Evolutionary conservation across 305 asterid genomes (phyloP), one percentile per base, ranked within the genome.

Genomic region (Caryopteris hybrid): DNA sequence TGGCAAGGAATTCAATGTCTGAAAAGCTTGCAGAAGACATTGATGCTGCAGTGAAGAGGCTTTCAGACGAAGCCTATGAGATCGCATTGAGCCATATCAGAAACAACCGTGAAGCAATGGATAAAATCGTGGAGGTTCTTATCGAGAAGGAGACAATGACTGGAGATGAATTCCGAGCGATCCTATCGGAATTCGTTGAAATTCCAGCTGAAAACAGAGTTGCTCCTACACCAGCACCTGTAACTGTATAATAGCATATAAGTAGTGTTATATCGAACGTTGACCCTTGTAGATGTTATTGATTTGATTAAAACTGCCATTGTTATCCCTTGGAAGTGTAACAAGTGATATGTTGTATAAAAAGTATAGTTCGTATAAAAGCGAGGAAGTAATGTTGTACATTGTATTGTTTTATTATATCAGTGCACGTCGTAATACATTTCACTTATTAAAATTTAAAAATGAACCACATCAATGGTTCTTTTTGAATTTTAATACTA

Each of bases 1-100:
- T 91, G 99, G 97, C 99, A 2, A 80, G 99, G 73, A 91, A 91
- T 64, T 91, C 97, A 0, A 94, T 94, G 97, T 94, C 97, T 0
- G 99, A 91, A 72, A 94, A 51, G 85, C 99, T 94, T 4, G 96
- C 99, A 1, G 94, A 89, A 88, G 99, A 94, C 72, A 91, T 94
- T 25, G 99, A 94, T 74, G 63, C 79, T 11, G 97, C 97, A 5
- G 83, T 94, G 33, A 94, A 94, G 91, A 82, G 67, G 83, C 68
- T 91, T 36, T 86, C 98, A 1, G 96, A 91, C 12, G 78, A 73
- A 22, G 97, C 98, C 4, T 94, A 94, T 61, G 87, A 85, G 83
- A 85, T 91, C 17, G 98, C 96, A 6, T 76, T 89, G 74, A 73
- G 72, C 74, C 98, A 87, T 16, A 91, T 89, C 53, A 47, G 88